Percentiles rank a stretch among this genome's conserved stretches.
Evolutionary conservation across 2,329 filamentous ascomycete genomes (phyloP).

Genomic region (Penicillium janthinellum): DNA sequence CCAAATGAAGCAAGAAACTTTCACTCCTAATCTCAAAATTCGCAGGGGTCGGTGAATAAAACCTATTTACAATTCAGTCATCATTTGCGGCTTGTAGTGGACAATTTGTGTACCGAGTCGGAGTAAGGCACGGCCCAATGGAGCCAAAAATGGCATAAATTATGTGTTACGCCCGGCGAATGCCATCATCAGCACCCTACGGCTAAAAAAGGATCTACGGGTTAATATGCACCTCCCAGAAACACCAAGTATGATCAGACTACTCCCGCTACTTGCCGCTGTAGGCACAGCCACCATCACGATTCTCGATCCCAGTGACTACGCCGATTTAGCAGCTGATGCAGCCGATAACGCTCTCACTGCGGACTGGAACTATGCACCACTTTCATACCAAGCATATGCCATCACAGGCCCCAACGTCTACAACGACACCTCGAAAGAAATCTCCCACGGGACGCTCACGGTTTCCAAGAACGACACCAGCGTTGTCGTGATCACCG

Average conservation of each 20-base stretch:
- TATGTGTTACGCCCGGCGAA: neutral
- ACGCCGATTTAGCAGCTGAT: constrained; percentile 3
- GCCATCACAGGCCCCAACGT: constrained; percentile 1
- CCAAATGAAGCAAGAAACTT: neutral
- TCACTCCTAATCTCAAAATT: too few species aligned
- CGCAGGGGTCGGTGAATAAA: too few species aligned
- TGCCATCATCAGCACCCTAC: neutral
- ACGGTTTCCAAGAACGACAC: constrained; percentile 6
- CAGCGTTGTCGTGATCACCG: constrained; percentile 9
- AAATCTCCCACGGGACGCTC: constrained; percentile 6
- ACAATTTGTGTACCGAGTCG: neutral
- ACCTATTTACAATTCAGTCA: too few species aligned
- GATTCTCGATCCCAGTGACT: constrained; percentile 9
- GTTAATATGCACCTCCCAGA: neutral
- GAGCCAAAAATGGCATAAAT: neutral
- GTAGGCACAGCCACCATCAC: neutral
- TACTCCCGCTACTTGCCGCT: neutral
- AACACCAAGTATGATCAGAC: neutral
- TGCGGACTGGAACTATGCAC: constrained; percentile 5
- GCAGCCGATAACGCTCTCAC: constrained; percentile 5
- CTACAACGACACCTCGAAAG: neutral
- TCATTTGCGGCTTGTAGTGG: neutral
- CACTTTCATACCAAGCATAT: constrained; percentile 4
- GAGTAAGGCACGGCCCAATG: neutral
- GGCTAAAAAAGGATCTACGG: neutral